Evolutionary conservation across 2,329 filamentous ascomycete genomes (phyloP).

Genomic region (Epichloe sp.): DNA sequence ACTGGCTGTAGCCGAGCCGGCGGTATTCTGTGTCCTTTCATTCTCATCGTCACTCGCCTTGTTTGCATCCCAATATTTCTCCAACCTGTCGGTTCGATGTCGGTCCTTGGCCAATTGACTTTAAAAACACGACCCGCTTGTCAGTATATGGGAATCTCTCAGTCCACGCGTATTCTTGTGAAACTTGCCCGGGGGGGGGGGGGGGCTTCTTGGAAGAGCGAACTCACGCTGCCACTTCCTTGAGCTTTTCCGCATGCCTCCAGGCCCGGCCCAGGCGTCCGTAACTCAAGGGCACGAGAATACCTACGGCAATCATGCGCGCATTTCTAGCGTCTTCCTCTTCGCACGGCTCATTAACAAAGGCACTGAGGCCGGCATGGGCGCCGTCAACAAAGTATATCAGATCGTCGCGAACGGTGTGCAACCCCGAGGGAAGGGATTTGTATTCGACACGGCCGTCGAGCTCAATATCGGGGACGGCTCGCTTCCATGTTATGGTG

Average conservation of each 20-base stretch:
- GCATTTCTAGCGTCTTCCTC: constrained; percentile 71
- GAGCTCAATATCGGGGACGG: constrained; percentile 55
- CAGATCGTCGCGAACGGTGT: constrained; percentile 77
- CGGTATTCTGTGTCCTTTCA: constrained; percentile 6
- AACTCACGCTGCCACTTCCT: constrained; percentile 56
- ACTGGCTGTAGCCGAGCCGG: constrained; percentile 18
- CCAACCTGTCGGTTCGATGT: constrained; percentile 49
- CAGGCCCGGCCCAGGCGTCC: constrained; percentile 79
- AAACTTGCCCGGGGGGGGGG: too few species aligned
- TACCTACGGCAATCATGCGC: constrained; percentile 82
- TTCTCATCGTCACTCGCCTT: constrained; percentile 21
- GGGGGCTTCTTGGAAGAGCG: neutral
- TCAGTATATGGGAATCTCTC: neutral
- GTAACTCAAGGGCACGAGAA: constrained; percentile 73
- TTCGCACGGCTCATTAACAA: constrained; percentile 69
- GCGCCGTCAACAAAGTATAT: constrained; percentile 77
- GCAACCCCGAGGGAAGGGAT: constrained; percentile 82
- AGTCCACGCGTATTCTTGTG: too few species aligned
- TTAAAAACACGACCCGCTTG: neutral
- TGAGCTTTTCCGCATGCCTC: constrained; percentile 69
- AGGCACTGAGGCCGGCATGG: constrained; percentile 82
- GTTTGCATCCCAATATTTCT: constrained; percentile 64
- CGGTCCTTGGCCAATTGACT: constrained; percentile 53
- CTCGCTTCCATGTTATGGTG: constrained; percentile 79
- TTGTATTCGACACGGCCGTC: constrained; percentile 93